Evolutionary conservation across 1,284 basidiomycete genomes (phyloP), one percentile per base, ranked within the genome.

Genomic region (Tilletia setariae): DNA sequence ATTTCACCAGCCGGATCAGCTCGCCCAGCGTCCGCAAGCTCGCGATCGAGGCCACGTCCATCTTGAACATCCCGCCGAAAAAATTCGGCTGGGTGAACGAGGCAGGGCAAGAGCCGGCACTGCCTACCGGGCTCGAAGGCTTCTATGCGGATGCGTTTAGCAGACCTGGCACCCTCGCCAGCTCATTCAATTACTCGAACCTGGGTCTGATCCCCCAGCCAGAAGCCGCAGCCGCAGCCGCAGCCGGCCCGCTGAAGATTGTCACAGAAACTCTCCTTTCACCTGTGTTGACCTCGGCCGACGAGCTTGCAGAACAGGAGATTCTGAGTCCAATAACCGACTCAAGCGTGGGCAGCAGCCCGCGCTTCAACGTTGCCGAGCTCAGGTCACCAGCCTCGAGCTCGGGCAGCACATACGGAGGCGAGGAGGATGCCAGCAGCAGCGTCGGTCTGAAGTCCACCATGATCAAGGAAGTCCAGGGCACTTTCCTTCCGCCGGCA

Each of bases 131-230:
- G 16, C 35, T 25, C 30, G 56, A 61, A 30, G 8, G 15, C 9
- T 61, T 32, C 30, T 61, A 32, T 30, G 23, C 15, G 28, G 23
- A n/a, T 11, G 13, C 56, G 16, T 35, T 32, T 16, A 32, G 32
- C 56, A 40, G 11, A 30, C 8, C 30, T 7, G 28, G 28, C 56
- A 40, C 28, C 13, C 21, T 61, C 3, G 16, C 56, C 7, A 30
- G 30, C 30, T 32, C 56, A 30, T 61, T 25, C 56, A 61, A 61
- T 16, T 61, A 61, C n/a, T 32, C 28, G 28, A 61, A 61, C 16
- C 56, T 61, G 15, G 56, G 56, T 9, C 56, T 61, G 28, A 30
- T 61, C 30, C 28, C 32, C 6, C 56, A 61, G 32, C 56, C 56
- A 16, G 25, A 19, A 21, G 56, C 28, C 25, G 46, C 46, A 40